A percentile compares a stretch with the other conserved stretches of the same genome.
phyloP scores from a whole-genome alignment of 176 grass and related monocot genomes.

The Oryza glumipatula region DNA sequence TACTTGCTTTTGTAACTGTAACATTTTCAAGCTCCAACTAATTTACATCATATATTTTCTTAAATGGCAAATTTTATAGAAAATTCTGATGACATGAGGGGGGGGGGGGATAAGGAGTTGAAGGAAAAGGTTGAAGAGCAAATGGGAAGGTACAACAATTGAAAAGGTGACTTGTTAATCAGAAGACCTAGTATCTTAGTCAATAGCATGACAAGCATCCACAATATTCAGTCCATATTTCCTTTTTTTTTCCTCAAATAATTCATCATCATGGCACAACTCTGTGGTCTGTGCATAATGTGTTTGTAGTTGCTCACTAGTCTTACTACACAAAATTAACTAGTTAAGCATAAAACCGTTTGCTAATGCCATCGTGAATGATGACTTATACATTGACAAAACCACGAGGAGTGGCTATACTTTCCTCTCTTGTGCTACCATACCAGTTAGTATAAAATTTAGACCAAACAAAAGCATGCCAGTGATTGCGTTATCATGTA shows the following conservation, averaged over 20 bases:
- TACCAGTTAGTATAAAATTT: too few relatives aligned
- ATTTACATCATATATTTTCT: not conserved
- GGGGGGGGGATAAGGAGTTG: not conserved
- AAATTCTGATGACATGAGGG: not conserved
- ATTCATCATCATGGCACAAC: not conserved
- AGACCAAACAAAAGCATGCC: not conserved
- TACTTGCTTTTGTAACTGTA: not conserved
- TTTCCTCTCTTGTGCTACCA: too few relatives aligned
- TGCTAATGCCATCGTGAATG: not conserved
- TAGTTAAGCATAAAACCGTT: not conserved
- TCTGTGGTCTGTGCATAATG: not conserved
- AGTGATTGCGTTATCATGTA: not conserved
- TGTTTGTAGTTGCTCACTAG: not conserved
- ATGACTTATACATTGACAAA: not conserved
- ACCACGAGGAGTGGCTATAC: not conserved
- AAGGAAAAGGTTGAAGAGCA: not conserved
- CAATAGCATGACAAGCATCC: not conserved
- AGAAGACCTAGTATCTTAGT: not conserved
- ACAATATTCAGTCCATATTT: not conserved
- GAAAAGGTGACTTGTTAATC: not conserved
- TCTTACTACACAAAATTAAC: constrained; percentile 4
- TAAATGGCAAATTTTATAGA: not conserved
- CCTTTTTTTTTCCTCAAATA: not conserved
- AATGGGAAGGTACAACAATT: not conserved
- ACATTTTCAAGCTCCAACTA: not conserved